Base-by-base conservation (phyloP, 2,329 filamentous ascomycete genomes). In the Aspergillus brasiliensis region DNA sequence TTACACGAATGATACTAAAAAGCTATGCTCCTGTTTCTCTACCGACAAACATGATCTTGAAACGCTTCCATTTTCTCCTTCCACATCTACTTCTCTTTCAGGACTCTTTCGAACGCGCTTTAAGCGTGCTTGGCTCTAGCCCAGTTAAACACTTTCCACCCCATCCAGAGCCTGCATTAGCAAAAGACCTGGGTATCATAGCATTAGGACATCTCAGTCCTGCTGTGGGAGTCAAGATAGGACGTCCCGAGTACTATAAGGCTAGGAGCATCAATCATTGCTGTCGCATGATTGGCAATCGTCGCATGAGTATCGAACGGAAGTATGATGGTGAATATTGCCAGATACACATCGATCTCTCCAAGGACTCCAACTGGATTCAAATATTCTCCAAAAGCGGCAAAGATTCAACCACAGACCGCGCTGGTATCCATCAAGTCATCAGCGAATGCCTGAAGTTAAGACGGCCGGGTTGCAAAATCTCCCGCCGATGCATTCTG, bases 251-350 rank as follows among this genome's bases (percentile, higher is more conserved):
- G 1, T 91, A 87, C 82, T 76, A 84, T 48, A 90, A 90, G 69
- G 88, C 83, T 8, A 81, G 88, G 53, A 89, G 87, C 64, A 89
- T 94, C 66, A 88, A 91, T 60, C 85, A 95, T 70, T 94, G 90
- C 70, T 75, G 91, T 19, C 81, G 86, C 17, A 85, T 94, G 80
- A 80, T 83, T 2, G 81, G 79, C 4, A 80, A 82, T 0, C 79
- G 84, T 15, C 83, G 78, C 11, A 86, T 93, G 84, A 91, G 88
- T 59, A 83, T 92, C 23, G 91, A 96, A 73, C 82, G 88, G 54
- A 96, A 96, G 71, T 86, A 96, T 62, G 92, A 96, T 68, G 92
- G 91, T 11, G 92, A 97, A 74, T 97, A 95, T 66, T 96, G 91
- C 67, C 92, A 97, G 73, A 86, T 97, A 28, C 92, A 97, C 68